Percentiles rank a stretch among this genome's conserved stretches.
Evolutionary conservation across 2,329 filamentous ascomycete genomes (phyloP).

Genomic region (Aspergillus versicolor): DNA sequence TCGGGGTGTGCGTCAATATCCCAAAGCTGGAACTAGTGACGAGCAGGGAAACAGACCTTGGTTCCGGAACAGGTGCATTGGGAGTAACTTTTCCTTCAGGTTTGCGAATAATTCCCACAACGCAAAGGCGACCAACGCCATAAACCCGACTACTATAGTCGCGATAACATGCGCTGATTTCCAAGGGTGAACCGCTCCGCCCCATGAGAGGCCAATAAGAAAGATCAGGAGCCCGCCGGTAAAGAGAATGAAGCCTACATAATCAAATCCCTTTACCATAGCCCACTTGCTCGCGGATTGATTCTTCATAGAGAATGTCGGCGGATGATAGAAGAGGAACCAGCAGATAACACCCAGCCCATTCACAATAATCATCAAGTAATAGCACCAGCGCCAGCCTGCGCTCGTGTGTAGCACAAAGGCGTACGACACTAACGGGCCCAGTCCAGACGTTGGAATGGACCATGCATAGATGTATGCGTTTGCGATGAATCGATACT

Average conservation of each 20-base stretch:
- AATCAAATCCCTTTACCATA: neutral
- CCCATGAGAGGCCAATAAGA: slow-evolving; percentile 42
- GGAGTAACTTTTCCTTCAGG: neutral
- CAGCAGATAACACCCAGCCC: neutral
- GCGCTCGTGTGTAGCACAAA: neutral
- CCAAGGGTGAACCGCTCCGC: slow-evolving; percentile 4
- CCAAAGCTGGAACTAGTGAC: neutral
- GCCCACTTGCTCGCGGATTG: neutral
- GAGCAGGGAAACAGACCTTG: neutral
- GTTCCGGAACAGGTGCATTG: neutral
- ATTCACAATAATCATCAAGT: neutral
- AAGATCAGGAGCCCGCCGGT: slow-evolving; percentile 43
- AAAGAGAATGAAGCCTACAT: slow-evolving; percentile 46
- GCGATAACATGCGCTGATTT: slow-evolving; percentile 5
- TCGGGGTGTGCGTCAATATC: neutral
- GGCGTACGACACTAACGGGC: neutral
- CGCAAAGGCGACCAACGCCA: neutral
- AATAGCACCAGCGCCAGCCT: neutral
- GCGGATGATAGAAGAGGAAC: neutral
- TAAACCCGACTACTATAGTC: neutral
- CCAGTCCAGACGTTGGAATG: neutral
- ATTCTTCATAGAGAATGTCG: neutral
- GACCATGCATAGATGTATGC: neutral
- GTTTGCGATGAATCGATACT: neutral
- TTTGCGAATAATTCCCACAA: neutral